A percentile compares a stretch with the other conserved stretches of the same genome.
These are phyloP conservation scores for Eucalyptus curtisii DNA, from an alignment of 345 rosid species.

Conservation along the genomic window DNA sequence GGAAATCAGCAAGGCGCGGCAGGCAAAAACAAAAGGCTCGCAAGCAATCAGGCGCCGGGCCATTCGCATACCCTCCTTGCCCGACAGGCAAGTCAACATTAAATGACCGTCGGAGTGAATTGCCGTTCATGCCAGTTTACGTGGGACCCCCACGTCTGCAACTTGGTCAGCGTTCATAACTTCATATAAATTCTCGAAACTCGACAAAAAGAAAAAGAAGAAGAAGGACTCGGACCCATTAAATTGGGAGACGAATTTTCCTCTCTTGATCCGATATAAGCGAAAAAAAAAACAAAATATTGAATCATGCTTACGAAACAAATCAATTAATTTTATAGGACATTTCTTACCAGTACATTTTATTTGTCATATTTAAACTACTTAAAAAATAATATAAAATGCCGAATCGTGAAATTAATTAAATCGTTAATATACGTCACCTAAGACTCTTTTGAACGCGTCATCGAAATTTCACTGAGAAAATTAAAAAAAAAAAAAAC, in stretches of 20 bases:
- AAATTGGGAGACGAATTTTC: background rate
- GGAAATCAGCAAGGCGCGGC: background rate
- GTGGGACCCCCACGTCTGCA: background rate
- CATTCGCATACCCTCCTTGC: too few relatives aligned
- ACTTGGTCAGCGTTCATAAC: too few relatives aligned
- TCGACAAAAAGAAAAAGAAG: background rate
- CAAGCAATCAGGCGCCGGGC: background rate
- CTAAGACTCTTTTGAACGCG: background rate
- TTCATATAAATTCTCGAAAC: background rate
- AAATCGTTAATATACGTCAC: background rate
- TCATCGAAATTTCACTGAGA: too few relatives aligned
- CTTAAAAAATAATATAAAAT: background rate
- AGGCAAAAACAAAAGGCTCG: accelerated
- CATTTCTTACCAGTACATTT: background rate
- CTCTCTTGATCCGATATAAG: background rate
- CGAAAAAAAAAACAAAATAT: background rate
- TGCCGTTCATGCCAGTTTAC: background rate
- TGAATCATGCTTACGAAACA: background rate
- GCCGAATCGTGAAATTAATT: background rate
- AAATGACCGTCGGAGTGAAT: background rate
- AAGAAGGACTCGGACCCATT: background rate
- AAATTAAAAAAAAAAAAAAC: background rate
- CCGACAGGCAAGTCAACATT: background rate
- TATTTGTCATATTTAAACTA: background rate
- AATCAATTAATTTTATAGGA: background rate